Evolutionary conservation across 352 stramenopile species (phyloP), one percentile per base, ranked within the genome.

Genomic region (Phytophthora sansomeana): DNA sequence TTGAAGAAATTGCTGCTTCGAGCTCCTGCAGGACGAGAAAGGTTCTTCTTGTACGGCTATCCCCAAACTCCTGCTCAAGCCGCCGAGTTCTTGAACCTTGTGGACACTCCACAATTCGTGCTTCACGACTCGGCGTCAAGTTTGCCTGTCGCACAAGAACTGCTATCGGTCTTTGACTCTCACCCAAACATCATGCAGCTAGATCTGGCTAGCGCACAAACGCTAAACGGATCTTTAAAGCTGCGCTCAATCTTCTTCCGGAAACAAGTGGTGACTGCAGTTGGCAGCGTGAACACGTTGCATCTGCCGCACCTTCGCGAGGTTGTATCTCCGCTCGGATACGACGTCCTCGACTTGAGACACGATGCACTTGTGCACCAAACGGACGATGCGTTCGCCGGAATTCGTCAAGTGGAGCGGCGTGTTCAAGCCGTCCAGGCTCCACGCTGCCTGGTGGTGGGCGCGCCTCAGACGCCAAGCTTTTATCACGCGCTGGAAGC

Each of bases 401-500:
- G 26, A 24, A 13, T 63, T 7, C 43, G 13, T 33, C 47, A 47
- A 9, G 35, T 79, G 17, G 57, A 74, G 48, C 51, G 65, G 7
- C 58, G 48, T n/a, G 32, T 83, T 21, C 60, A 74, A 61, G 53
- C 46, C 9, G 59, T 63, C 4, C 57, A 74, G 11, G 51, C 44
- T 9, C 66, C 66, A 11, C 69, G 73, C 1, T 84, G 74, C 41
- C 51, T 89, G 11, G 58, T 90, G 0, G 16, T 90, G 6, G 65
- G 67, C 33, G 59, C 51, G 1, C 38, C 63, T 6, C 56, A 71
- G 7, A 58, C 54, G 30, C n/a, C 70, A 24, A 67, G 51, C 16
- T 75, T 82, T n/a, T 82, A 81, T 42, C 65, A 72, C 11, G 52
- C 57, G 6, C 39, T 90, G 1, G 67, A 82, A 51, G 42, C 53